A percentile compares a stretch with the other conserved stretches of the same genome.
phyloP scores from a whole-genome alignment of 257 asterid species.

The Thymus quinquecostatus region DNA sequence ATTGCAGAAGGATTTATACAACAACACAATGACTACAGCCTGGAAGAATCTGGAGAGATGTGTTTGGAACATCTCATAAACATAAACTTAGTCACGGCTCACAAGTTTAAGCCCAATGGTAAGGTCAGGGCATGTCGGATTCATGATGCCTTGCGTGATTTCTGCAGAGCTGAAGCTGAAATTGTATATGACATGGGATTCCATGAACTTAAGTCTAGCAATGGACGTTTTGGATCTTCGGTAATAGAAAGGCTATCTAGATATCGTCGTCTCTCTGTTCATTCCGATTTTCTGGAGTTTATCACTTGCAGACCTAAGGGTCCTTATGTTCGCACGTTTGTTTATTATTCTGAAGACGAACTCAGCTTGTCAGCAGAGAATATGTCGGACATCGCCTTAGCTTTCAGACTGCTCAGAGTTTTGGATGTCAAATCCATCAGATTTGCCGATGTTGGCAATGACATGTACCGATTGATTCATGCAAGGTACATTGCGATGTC shows the following conservation, averaged over 20 bases:
- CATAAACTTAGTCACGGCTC: not conserved
- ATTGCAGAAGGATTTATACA: not conserved
- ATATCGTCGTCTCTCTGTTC: not conserved
- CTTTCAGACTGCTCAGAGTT: slow-evolving; percentile 37
- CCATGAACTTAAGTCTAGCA: not conserved
- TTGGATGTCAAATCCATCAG: slow-evolving; percentile 32
- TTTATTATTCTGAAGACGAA: not conserved
- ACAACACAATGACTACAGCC: accelerated
- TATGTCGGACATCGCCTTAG: slow-evolving; percentile 24
- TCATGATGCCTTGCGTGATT: not conserved
- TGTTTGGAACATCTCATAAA: not conserved
- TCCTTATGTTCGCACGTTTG: not conserved
- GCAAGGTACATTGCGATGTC: slow-evolving; percentile 27
- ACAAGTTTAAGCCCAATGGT: too few relatives aligned
- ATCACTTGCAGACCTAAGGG: not conserved
- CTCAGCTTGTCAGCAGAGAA: not conserved
- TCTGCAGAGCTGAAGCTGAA: not conserved
- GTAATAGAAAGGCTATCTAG: not conserved
- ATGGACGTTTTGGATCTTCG: not conserved
- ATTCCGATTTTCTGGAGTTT: not conserved
- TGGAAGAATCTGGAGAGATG: not conserved
- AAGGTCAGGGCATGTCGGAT: not conserved
- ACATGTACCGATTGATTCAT: slow-evolving; percentile 14
- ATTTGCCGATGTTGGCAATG: slow-evolving; percentile 26
- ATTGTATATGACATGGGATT: not conserved